phyloP scores from a whole-genome alignment of 345 rosid genomes.

The Populus davidiana region DNA sequence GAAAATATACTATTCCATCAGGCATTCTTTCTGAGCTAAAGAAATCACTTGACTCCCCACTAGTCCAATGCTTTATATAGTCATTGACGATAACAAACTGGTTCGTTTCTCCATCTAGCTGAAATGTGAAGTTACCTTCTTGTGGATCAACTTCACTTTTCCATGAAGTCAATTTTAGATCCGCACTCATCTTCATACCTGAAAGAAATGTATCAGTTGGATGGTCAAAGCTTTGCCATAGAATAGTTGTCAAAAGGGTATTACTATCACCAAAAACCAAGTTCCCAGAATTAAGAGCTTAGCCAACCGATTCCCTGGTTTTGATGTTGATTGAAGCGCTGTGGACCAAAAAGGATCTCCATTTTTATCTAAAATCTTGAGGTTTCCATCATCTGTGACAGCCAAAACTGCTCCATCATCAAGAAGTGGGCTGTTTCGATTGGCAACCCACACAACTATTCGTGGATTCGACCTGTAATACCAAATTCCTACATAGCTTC shows the following conservation, averaged over 20 bases:
- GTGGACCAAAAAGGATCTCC: slow-evolving; percentile 29
- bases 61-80: slow-evolving; percentile 37
- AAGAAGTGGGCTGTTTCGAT: slow-evolving; percentile 31
- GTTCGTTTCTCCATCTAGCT: slow-evolving; percentile 27
- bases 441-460: slow-evolving; percentile 49
- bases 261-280: background rate
- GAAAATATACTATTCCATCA: slow-evolving; percentile 22
- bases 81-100: slow-evolving; percentile 28
- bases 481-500: slow-evolving; percentile 53
- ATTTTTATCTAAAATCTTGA: slow-evolving; percentile 24
- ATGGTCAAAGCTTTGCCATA: slow-evolving; percentile 33
- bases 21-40: slow-evolving; percentile 34
- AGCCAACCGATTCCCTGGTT: background rate
- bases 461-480: slow-evolving; percentile 20
- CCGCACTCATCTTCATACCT: slow-evolving; percentile 49
- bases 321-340: background rate
- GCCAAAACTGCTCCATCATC: slow-evolving; percentile 10
- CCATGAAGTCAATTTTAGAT: slow-evolving; percentile 47
- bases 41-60: slow-evolving; percentile 30
- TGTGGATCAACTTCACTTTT: slow-evolving; percentile 43
- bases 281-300: background rate
- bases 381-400: slow-evolving; percentile 31
- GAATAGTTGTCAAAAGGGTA: background rate
- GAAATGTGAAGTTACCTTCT: slow-evolving; percentile 49
- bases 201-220: slow-evolving; percentile 61